Base-by-base conservation (phyloP, 768 basidiomycete genomes). In the Gloeostereum incarnatum region DNA sequence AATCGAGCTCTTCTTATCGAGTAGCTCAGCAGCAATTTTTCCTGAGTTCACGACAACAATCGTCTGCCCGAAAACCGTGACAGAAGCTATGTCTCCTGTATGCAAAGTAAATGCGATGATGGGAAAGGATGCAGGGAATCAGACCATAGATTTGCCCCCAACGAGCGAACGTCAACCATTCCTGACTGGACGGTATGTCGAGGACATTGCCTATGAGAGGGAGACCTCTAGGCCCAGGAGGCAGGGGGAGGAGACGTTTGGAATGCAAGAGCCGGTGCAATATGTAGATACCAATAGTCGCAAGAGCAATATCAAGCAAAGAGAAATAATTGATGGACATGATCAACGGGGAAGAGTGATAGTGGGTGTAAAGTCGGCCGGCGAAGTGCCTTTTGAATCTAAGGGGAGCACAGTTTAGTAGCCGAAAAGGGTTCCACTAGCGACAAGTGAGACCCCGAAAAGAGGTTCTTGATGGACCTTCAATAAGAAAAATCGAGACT, bases 1-100 rank as follows among this genome's bases (percentile, higher is more conserved):
- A 30, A 73, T 66, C 19, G 72, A 62, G 43, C 75, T 76, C 48
- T 78, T 78, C 57, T 78, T 78, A 53, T 82, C 77, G 35, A 81
- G 61, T 59, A 82, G 65, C 37, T 79, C 75, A 41, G 60, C 53
- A 13, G 75, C 74, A 14, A 61, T 48, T 48, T 65, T 62, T 16
- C 61, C 61, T 8, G 67, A 71, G 49, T 76, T 78, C 20, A 81
- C 45, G 31, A 81, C 56, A 26, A 81, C 52, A 24, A 81, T 54
- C 29, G 75, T 63, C 44, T 78, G 78, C 2, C 78, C 77, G 4
- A 81, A 58, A 10, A 80, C 60, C 19, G 72, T 78, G 1, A 69
- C 65, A 30, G 76, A 78, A 43, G 68, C 67, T 17, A 81, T 76
- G 40, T 74, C 72, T 25, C 78, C 78, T 81, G 42, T 4, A 14